phyloP scores from a whole-genome alignment of 441 rosid genomes.

The Euphorbia celastroides region DNA sequence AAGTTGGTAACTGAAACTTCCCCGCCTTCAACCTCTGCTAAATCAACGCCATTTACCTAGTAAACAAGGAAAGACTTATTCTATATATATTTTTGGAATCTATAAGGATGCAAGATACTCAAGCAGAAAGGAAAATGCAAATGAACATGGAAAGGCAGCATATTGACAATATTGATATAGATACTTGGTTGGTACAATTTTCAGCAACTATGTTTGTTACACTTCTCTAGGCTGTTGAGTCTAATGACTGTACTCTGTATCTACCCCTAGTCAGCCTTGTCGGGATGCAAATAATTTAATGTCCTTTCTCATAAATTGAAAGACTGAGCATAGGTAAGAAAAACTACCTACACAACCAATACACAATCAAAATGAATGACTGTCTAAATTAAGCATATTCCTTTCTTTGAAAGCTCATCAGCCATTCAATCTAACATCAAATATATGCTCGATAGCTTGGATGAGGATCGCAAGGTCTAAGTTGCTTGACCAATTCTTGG shows the following conservation, averaged over 20 bases:
- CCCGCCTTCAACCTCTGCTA: conserved; percentile 60
- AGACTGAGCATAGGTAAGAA: not conserved
- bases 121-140: not conserved
- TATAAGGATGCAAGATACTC: not conserved
- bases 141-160: not conserved
- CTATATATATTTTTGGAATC: not conserved
- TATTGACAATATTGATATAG: not conserved
- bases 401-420: no score
- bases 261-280: not conserved
- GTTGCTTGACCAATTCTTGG: no score
- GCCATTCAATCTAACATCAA: no score
- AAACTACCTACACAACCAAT: not conserved
- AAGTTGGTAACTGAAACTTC: conserved; percentile 63
- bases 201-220: not conserved
- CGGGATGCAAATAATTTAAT: not conserved
- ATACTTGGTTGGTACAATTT: not conserved
- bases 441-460: no score
- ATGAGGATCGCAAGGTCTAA: no score
- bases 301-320: not conserved
- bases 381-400: no score
- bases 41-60: conserved; percentile 57
- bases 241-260: not conserved
- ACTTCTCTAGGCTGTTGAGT: not conserved
- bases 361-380: no score
- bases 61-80: not conserved